Conservation (phyloP, 768 basidiomycete species). For the Rhodotorula graminis region DNA sequence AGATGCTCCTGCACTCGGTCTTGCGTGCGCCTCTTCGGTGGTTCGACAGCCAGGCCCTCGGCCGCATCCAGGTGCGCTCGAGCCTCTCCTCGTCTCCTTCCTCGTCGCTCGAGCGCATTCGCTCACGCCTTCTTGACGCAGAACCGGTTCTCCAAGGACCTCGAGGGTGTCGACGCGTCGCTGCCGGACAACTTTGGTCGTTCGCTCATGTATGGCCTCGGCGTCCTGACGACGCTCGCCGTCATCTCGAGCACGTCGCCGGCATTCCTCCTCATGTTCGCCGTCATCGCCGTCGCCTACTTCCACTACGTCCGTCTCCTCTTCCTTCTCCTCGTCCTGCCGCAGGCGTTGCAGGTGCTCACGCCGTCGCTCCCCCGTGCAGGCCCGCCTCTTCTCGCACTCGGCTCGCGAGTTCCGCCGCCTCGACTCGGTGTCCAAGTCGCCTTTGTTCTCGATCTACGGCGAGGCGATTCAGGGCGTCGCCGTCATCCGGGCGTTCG, state of each 20-base stretch:
- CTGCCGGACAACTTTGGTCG: conserved; percentile 41
- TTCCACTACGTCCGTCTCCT: conserved; percentile 11
- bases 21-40: conserved; percentile 42
- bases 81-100: not conserved
- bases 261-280: conserved; percentile 40
- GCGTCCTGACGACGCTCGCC: conserved; percentile 39
- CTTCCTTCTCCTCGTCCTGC: no score
- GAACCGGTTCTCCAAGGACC: conserved; percentile 26
- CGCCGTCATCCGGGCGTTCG: conserved; percentile 45
- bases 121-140: not conserved
- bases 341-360: no score
- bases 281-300: conserved; percentile 31
- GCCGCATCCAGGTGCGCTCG: conserved; percentile 17
- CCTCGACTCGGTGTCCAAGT: conserved; percentile 48
- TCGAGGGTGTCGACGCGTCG: conserved; percentile 36
- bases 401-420: conserved; percentile 49
- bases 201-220: conserved; percentile 37
- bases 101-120: not conserved
- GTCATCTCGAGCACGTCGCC: conserved; percentile 39
- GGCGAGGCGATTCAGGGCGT: conserved; percentile 44
- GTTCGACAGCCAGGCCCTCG: conserved; percentile 42
- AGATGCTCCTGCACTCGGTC: conserved; percentile 36
- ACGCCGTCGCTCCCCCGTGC: no score
- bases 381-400: conserved; percentile 44
- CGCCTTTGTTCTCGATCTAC: conserved; percentile 45